Base-by-base conservation (phyloP, 805 yeast species). In the Lachancea kluyveri region DNA sequence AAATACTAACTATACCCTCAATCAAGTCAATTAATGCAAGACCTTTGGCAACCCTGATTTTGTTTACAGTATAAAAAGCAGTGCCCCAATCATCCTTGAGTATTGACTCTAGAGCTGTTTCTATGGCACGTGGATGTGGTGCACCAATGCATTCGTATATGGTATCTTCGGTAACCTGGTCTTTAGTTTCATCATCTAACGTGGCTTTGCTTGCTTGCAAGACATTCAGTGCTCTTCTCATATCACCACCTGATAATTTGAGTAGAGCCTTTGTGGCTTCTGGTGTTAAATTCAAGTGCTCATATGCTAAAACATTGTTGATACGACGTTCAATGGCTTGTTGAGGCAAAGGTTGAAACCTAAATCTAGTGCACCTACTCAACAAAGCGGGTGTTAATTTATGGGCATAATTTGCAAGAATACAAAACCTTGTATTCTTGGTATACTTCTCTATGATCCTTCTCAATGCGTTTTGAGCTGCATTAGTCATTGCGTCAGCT, bases 71-170 rank as follows among this genome's bases (percentile, higher is more conserved):
- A 19, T 69, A 59, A 45, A 72, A 72, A 1, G 94, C 73, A 7
- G 87, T 75, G 8, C 82, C 70, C 94, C 96, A 92, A 49, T 87
- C 95, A 40, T 87, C 95, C 45, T 76, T 77, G 52, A 92, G 61
- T 16, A 90, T 76, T 4, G 94, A 72, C 41, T 79, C 80, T 37
- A 92, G 62, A 4, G 87, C 77, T 0, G 75, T 64, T 46, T 82
- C 82, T 15, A 92, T 70, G 44, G 88, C 95, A 23, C 68, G 70
- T 1, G 97, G 97, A 42, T 82, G 82, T 3, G 98, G 97, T 1
- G 94, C 88, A 2, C 99, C 99, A 19, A 92, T 79, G 54, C 96
- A 88, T 41, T 88, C 95, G 55, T 85, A 92, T 21, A 92, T 78
- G 77, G 83, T 79, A 33, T 75, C 77, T 18, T 70, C 72, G 17